Evolutionary conservation across 2,329 filamentous ascomycete species (phyloP).

Genomic region (Endoconidiophora laricicola): DNA sequence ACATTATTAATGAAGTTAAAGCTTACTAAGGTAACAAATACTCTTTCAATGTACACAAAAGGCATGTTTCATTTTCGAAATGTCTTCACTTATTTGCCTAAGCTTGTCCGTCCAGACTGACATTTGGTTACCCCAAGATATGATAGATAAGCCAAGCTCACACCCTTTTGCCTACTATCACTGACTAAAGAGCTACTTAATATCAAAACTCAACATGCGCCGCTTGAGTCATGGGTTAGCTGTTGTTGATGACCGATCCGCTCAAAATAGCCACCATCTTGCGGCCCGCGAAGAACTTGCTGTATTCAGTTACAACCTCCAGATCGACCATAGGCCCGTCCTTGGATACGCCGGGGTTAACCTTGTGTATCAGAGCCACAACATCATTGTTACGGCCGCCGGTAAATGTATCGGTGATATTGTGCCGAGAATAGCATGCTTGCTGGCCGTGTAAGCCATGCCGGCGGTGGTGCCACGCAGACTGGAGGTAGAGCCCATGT

Average conservation of each 20-base stretch:
- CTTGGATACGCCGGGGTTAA: constrained; percentile 18
- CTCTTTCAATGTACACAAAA: too few relatives aligned
- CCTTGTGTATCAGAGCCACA: constrained; percentile 17
- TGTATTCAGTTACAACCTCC: constrained; percentile 25
- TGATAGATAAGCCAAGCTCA: too few relatives aligned
- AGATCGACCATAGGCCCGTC: constrained; percentile 19
- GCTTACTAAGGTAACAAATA: too few relatives aligned
- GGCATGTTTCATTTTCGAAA: too few relatives aligned
- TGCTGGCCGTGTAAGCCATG: constrained; percentile 34
- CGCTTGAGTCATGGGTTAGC: constrained; percentile 21
- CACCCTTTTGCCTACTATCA: too few relatives aligned
- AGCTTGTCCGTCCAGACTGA: too few relatives aligned
- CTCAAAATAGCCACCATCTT: constrained; percentile 20
- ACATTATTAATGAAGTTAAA: too few relatives aligned
- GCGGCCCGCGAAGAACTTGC: constrained; percentile 21
- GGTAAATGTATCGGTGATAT: constrained; percentile 31
- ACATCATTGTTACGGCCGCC: constrained; percentile 21
- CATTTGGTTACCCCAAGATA: too few relatives aligned
- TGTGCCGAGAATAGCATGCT: constrained; percentile 36
- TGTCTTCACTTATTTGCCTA: too few relatives aligned
- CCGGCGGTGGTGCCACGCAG: constrained; percentile 25
- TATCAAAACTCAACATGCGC: too few relatives aligned
- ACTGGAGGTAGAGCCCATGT: constrained; percentile 32
- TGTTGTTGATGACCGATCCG: constrained; percentile 21
- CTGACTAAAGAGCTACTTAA: too few relatives aligned